Conservation (phyloP, 164 flowering plant genomes). For the Malania oleifera region DNA sequence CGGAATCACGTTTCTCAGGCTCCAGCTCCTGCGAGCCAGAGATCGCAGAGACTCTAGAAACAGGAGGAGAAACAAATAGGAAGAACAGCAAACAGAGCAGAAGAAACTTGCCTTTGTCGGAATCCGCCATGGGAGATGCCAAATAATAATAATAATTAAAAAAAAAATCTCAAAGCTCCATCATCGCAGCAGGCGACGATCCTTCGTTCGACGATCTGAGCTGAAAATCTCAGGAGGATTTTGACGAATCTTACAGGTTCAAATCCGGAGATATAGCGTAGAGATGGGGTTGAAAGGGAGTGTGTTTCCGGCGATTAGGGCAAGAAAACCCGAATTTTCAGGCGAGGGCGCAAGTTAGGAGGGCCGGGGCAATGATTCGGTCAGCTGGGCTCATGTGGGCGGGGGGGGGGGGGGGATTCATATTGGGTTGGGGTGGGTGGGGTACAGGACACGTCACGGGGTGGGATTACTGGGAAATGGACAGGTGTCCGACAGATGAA, state of each 20-base stretch:
- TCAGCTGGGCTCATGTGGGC: too few species aligned
- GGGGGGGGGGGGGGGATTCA: too few species aligned
- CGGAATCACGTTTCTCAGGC: conserved; percentile 6
- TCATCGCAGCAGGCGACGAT: neutral
- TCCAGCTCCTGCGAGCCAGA: conserved; percentile 13
- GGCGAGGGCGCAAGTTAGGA: neutral
- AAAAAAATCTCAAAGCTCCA: conserved; percentile 2
- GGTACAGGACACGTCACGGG: too few species aligned
- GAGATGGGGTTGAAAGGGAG: too few species aligned
- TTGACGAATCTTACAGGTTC: conserved; percentile 1
- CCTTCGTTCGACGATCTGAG: conserved; percentile 14
- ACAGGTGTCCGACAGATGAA: too few species aligned
- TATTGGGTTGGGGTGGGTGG: too few species aligned
- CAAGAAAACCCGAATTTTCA: conserved; percentile 3
- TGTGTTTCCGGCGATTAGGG: conserved; percentile 6
- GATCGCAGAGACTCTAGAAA: conserved; percentile 11
- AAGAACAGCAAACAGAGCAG: conserved; percentile 28
- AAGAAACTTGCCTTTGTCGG: conserved; percentile 37
- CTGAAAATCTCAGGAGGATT: conserved; percentile 10
- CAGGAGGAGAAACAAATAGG: conserved; percentile 9
- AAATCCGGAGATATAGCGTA: too few species aligned
- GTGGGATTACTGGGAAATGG: too few species aligned
- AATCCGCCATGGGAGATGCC: conserved; percentile 33
- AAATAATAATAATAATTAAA: too few species aligned
- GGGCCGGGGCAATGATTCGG: too few species aligned